phyloP scores from a whole-genome alignment of 805 yeast species.

The Candida nonsorbophila region DNA sequence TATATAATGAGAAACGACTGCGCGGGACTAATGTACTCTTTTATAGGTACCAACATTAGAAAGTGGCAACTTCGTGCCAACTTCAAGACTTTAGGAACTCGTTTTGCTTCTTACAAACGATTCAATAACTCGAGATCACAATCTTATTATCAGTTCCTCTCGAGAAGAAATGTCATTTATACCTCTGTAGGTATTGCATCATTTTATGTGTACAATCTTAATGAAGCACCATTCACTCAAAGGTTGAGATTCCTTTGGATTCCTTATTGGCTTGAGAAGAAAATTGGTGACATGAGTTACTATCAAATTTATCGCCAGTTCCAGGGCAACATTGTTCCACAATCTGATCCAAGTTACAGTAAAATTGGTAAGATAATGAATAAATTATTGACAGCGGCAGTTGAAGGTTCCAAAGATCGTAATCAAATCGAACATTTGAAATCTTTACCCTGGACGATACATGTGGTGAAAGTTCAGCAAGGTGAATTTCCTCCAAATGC shows the following conservation, averaged over 20 bases:
- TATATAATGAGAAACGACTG: no score
- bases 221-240: conserved; percentile 78
- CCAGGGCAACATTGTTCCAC: conserved; percentile 51
- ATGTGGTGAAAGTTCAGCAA: conserved; percentile 59
- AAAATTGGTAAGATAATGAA: conserved; percentile 60
- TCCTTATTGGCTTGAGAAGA: conserved; percentile 57
- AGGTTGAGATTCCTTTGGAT: conserved; percentile 69
- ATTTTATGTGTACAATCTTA: conserved; percentile 41
- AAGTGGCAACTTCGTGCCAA: no score
- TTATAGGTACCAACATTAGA: no score
- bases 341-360: conserved; percentile 51
- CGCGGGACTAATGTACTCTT: no score
- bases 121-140: conserved; percentile 26
- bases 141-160: conserved; percentile 15
- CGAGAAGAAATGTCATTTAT: conserved; percentile 29
- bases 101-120: conserved; percentile 34
- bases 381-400: conserved; percentile 56
- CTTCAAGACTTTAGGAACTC: conserved; percentile 2
- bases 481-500: conserved; percentile 87
- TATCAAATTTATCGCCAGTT: conserved; percentile 53
- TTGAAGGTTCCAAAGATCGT: conserved; percentile 26
- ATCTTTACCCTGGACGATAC: conserved; percentile 66
- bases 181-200: conserved; percentile 14
- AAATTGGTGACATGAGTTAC: conserved; percentile 62
- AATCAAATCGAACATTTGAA: conserved; percentile 31